Conservation (phyloP, 139 green algal genomes). For the Yamagishiella unicocca region DNA sequence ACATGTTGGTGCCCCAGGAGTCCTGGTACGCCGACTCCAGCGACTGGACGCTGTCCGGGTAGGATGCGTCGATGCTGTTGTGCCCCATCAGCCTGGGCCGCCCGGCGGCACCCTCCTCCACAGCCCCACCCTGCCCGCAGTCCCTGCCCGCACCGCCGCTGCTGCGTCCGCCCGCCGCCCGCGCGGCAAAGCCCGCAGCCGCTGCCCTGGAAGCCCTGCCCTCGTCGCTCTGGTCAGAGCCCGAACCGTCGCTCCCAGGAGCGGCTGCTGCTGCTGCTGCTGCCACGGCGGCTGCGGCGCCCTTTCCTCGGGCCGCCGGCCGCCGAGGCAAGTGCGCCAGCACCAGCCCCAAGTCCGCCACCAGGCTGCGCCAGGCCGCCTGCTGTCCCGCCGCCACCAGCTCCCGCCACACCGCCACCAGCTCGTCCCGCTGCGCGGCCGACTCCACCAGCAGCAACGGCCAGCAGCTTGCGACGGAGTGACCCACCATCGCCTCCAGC, state of each 20-base stretch:
- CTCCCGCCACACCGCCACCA: slow-evolving; percentile 1
- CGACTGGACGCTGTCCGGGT: neutral
- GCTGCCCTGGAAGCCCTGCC: neutral
- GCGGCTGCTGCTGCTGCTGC: neutral
- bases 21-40: neutral
- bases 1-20: neutral
- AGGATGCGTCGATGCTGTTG: neutral
- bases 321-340: neutral
- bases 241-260: neutral
- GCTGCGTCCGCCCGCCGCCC: neutral
- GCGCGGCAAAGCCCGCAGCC: neutral
- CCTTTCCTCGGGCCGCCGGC: neutral
- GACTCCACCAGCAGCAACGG: slow-evolving; percentile 9
- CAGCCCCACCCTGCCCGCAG: neutral
- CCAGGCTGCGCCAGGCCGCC: neutral
- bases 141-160: neutral
- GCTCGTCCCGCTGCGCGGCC: neutral
- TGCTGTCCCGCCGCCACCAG: neutral
- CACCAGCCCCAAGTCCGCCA: slow-evolving; percentile 16
- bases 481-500: slow-evolving; percentile 11
- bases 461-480: neutral
- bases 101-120: too few relatives aligned
- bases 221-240: neutral
- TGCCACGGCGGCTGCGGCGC: neutral
- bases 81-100: too few relatives aligned